Evolutionary conservation across 495 filamentous ascomycete species (phyloP), one percentile per base, ranked within the genome.

Genomic region (Lepraria neglecta): DNA sequence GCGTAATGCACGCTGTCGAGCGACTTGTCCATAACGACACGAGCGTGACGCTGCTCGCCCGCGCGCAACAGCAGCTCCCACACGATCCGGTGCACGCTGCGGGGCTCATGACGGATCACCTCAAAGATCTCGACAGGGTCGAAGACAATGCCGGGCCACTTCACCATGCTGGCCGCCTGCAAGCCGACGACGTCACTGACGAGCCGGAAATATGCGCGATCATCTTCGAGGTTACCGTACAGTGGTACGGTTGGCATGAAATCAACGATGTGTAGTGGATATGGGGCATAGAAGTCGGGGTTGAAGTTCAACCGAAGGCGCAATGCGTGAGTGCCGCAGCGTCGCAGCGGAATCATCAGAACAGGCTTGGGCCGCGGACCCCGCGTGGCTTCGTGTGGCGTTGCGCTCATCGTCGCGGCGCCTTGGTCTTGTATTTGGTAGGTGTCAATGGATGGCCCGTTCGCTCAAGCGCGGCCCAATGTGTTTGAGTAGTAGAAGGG

Each of bases 111-210:
- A 46, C 44, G 44, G 44, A 46, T 46, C 44, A 14, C 44, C 44
- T 46, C 44, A 46, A 46, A 46, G 44, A 46, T 46, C 44, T 46
- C 44, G 44, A 46, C 44, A 46, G 44, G 44, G 44, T 46, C 44
- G 44, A 46, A 46, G 44, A 46, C 44, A 46, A 46, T 46, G 44
- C 44, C 44, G 44, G 44, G 44, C 44, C 44, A 46, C 44, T 46
- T 46, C 44, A 46, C 44, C 44, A 46, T 46, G 44, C 44, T 46
- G 44, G 44, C 44, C 4, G 44, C 44, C 44, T 46, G 44, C 44
- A 46, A 15, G 44, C 44, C 44, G 44, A 46, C 44, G 44, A 46
- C 44, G 44, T 46, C 44, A 46, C 44, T 46, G 11, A 46, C 44
- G 44, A 46, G 44, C 44, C 44, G 44, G 44, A 46, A 46, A 46